Conservation (phyloP, 2,329 filamentous ascomycete species). For the Trichoderma sp. region DNA sequence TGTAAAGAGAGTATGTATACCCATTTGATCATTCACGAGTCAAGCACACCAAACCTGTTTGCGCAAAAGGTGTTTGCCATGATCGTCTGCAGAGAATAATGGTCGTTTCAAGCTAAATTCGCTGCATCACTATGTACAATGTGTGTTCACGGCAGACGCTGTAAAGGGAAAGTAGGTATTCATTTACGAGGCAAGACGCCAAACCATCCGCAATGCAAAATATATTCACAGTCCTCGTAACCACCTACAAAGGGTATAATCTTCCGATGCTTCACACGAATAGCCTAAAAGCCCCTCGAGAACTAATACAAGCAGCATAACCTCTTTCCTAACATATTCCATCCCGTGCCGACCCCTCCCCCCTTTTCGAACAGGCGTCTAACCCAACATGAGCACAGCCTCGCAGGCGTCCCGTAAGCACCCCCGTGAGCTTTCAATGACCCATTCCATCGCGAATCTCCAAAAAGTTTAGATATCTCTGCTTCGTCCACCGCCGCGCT, state of each 20-base stretch:
- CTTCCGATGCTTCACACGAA: not conserved
- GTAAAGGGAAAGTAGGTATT: not conserved
- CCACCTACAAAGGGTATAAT: not conserved
- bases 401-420: not conserved
- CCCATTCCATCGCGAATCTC: constrained; percentile 49
- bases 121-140: too few species aligned
- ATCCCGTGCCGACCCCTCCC: not conserved
- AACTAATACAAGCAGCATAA: not conserved
- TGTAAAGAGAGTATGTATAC: too few species aligned
- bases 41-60: too few species aligned
- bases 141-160: not conserved
- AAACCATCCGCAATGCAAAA: not conserved
- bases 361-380: not conserved
- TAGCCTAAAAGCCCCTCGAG: not conserved
- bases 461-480: constrained; percentile 49
- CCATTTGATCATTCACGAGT: too few species aligned
- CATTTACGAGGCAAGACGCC: not conserved
- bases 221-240: not conserved
- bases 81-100: too few species aligned
- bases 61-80: too few species aligned
- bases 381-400: not conserved
- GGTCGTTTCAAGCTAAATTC: too few species aligned
- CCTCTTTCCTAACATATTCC: not conserved
- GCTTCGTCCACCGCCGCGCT: constrained; percentile 50
- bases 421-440: constrained; percentile 14